Conservation (phyloP, 1,284 basidiomycete genomes). For the Peniophora sp. region DNA sequence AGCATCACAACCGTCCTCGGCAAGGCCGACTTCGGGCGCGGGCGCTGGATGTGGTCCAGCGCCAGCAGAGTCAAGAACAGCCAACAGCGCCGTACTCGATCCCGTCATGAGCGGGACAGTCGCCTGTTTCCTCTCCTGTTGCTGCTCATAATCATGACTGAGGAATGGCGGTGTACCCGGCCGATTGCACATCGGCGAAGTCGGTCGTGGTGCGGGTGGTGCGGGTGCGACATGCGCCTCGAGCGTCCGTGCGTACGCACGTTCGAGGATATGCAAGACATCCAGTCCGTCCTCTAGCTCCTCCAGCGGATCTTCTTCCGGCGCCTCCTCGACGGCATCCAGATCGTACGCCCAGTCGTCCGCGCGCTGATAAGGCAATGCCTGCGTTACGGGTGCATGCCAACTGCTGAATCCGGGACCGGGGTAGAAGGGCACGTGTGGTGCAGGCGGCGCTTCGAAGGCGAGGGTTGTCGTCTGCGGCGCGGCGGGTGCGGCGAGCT, state of each 20-base stretch:
- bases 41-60: conserved; percentile 20
- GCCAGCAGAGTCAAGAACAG: conserved; percentile 45
- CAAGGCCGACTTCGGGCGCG: conserved; percentile 6
- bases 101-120: conserved; percentile 42
- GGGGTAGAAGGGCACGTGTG: conserved; percentile 2
- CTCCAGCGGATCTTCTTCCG: conserved; percentile 24
- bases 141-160: conserved; percentile 2
- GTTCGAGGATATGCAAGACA: conserved; percentile 57
- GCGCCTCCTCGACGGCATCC: conserved; percentile 1
- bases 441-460: conserved; percentile 14
- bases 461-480: conserved; percentile 3
- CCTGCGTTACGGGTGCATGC: not conserved
- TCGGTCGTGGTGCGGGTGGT: conserved; percentile 1
- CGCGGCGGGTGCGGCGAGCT: conserved; percentile 4
- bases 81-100: conserved; percentile 64
- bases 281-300: conserved; percentile 62
- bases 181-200: conserved; percentile 5
- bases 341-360: conserved; percentile 1
- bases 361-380: not conserved
- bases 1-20: conserved; percentile 39
- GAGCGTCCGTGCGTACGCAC: conserved; percentile 57
- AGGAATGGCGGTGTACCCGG: conserved; percentile 6
- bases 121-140: conserved; percentile 3
- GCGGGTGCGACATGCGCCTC: conserved; percentile 43
- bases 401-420: not conserved